These are phyloP conservation scores for Aspergillus incahuasiensis DNA, from an alignment of 495 filamentous ascomycete species.

Conservation along the genomic window DNA sequence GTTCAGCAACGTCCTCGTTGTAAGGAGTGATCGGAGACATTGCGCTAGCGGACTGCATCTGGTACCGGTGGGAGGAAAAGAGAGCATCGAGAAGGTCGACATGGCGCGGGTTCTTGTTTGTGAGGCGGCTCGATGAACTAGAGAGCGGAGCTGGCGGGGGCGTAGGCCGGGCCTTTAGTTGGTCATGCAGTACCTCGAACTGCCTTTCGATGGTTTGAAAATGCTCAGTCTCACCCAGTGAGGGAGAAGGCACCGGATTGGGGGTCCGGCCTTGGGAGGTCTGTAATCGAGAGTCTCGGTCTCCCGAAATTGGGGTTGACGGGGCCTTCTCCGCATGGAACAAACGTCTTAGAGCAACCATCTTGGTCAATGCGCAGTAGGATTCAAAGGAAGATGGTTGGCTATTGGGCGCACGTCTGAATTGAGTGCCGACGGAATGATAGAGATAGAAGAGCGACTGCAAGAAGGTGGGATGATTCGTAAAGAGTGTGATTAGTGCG, in stretches of 20 bases:
- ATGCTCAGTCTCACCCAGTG: slow-evolving; percentile 27
- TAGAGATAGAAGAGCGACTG: background rate
- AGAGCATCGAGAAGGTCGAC: slow-evolving; percentile 42
- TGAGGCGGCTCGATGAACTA: slow-evolving; percentile 15
- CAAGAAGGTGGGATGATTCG: background rate
- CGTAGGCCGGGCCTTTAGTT: slow-evolving; percentile 25
- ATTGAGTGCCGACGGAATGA: background rate
- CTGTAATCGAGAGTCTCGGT: slow-evolving; percentile 11
- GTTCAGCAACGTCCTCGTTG: slow-evolving; percentile 46
- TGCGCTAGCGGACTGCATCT: slow-evolving; percentile 16
- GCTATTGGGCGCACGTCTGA: background rate
- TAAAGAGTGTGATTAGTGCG: background rate
- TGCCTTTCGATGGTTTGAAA: slow-evolving; percentile 40
- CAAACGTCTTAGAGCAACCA: slow-evolving; percentile 37
- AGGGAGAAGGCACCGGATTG: slow-evolving; percentile 11
- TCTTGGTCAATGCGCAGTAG: slow-evolving; percentile 13
- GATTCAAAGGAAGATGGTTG: background rate
- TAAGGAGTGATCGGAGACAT: slow-evolving; percentile 36
- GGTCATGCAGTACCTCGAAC: slow-evolving; percentile 38
- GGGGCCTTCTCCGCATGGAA: slow-evolving; percentile 31
- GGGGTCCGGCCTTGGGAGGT: slow-evolving; percentile 10
- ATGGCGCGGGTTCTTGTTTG: slow-evolving; percentile 25
- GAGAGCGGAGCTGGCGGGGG: slow-evolving; percentile 25
- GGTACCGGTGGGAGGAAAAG: slow-evolving; percentile 27
- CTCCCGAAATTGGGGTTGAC: slow-evolving; percentile 13